These are phyloP conservation scores for Arctium minus DNA, from an alignment of 129 eudicot genomes.

Conservation along the genomic window DNA sequence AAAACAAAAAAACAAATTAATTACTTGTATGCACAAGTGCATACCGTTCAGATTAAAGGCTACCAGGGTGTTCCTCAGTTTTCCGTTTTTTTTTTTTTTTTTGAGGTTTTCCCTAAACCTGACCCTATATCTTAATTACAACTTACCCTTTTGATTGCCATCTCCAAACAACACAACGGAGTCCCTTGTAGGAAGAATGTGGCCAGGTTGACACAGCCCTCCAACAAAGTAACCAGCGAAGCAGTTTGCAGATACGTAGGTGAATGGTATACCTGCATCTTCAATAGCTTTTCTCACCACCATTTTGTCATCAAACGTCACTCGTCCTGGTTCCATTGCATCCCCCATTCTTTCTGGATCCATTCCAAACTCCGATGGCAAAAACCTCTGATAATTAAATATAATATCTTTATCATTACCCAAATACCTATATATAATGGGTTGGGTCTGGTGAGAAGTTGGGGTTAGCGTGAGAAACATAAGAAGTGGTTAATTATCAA, in stretches of 20 bases:
- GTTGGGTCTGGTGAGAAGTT: no score
- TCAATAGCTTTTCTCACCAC: constrained; percentile 43
- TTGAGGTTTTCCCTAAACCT: no score
- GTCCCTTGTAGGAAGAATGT: constrained; percentile 48
- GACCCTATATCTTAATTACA: no score
- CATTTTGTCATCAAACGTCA: constrained; percentile 53
- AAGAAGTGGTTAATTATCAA: no score
- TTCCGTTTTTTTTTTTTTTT: no score
- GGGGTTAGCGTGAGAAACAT: no score
- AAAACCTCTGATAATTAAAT: constrained; percentile 28
- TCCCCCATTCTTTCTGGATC: constrained; percentile 45
- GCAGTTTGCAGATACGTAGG: constrained; percentile 42
- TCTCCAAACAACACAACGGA: constrained; percentile 44
- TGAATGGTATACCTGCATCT: constrained; percentile 44
- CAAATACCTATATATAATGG: no score
- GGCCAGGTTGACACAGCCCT: constrained; percentile 48
- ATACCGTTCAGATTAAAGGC: no score
- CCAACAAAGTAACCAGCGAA: constrained; percentile 52
- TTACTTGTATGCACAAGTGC: no score
- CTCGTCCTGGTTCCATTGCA: constrained; percentile 46
- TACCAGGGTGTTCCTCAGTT: no score
- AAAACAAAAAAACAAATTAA: no score
- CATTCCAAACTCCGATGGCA: constrained; percentile 52
- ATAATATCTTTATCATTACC: no score
- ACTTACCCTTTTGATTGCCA: constrained; percentile 49